Evolutionary conservation across 306 rosid species (phyloP), one percentile per base, ranked within the genome.

Genomic region (Corylus americana): DNA sequence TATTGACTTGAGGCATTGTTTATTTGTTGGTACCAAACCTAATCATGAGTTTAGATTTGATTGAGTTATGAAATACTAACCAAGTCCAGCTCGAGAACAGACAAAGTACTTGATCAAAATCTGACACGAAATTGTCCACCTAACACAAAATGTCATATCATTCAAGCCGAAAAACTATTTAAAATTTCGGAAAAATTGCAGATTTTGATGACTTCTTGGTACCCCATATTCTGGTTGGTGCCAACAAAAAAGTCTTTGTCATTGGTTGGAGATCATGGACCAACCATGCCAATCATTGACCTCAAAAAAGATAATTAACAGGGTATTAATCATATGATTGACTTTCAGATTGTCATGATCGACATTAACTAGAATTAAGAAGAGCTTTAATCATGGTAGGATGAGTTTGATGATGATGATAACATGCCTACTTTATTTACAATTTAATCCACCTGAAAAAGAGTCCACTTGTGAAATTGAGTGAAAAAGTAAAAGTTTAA

Each of bases 191-290:
- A 14, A 61, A 59, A 27, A 25, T 61, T 25, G 17, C 39, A 61
- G 7, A 27, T 61, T 61, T 22, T 14, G 5, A 1, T 22, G 37
- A 61, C 35, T 3, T 61, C 27, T 25, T 8, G 39, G 5, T 25
- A 39, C 50, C 5, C 39, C 77, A 10, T 51, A 5, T 17, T 37
- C 47, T 9, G 47, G 22, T 62, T 57, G 45, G 50, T 14, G 54
- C 68, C 82, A 71, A 71, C 71, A 48, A 51, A 50, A 69, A 64
- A 49, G 9, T 62, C 66, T 51, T 16, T 53, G 80, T 53, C 55
- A 71, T 81, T 79, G 74, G 87, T 78, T 85, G 85, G 79, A 83
- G 37, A 76, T 79, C 81, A 77, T 78, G 62, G 80, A 82, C 79
- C 74, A 82, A 84, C 74, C 12, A 54, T 44, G 53, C 73, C 80